Base-by-base conservation (phyloP, 768 basidiomycete species). In the Infundibulicybe gibba region DNA sequence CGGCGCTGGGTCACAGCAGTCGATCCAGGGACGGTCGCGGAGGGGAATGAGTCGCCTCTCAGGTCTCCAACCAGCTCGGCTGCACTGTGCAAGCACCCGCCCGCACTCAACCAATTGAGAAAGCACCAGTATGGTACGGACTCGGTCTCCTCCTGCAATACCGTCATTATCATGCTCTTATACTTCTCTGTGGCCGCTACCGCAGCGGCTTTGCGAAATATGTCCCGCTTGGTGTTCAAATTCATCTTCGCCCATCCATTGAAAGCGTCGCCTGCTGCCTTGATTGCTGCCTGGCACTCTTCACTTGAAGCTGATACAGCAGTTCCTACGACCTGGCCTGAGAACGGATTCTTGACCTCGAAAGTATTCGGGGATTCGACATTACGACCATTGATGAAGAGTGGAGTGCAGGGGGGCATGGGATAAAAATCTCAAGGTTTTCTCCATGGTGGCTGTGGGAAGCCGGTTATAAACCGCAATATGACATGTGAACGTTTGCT, bases 141-240 rank as follows among this genome's bases (percentile, higher is more conserved):
- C n/a, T 64, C 66, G 0, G 70, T 71, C 58, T 80, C 80, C 41
- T 68, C 63, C 37, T 56, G 43, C 31, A 63, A 52, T 2, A 65
- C 52, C 42, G 66, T 56, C 5, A 56, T 47, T 31, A 77, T 55
- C 37, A 62, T 64, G 6, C 55, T 52, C 42, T 63, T 61, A 54
- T 72, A 80, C 48, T 61, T 67, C 1, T 76, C 74, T 2, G 69
- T 62, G 39, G 50, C 56, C n/a, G 75, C 46, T 3, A 80, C 54
- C 13, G 76, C 72, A 1, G 77, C 73, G 5, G 76, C 79, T 49
- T 68, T 73, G 40, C 76, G 60, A 41, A 80, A 64, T 11, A 80
- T 68, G 32, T 69, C 68, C 31, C 77, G 70, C 41, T 71, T 61
- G 32, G 64, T 51, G 30, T 60, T 55, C 11, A 67, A 54, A 1